These are phyloP conservation scores for Closterium sp. DNA, from an alignment of 139 green algal genomes.

Conservation along the genomic window DNA sequence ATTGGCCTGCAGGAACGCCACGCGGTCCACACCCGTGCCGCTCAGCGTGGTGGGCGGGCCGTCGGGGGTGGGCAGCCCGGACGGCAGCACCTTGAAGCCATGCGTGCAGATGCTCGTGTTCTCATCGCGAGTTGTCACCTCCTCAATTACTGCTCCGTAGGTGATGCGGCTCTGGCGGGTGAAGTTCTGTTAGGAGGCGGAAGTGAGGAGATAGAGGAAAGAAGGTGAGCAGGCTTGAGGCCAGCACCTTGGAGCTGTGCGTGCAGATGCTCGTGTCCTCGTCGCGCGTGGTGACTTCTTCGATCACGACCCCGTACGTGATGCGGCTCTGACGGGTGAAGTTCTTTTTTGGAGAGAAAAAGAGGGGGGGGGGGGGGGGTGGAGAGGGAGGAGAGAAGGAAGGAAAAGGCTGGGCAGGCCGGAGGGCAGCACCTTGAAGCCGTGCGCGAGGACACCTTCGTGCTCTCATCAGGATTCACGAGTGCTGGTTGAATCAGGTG, in stretches of 20 bases:
- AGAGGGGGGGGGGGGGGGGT: too few species aligned
- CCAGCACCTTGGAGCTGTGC: constrained; percentile 12
- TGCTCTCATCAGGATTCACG: constrained; percentile 5
- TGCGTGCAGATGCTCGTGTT: constrained; percentile 53
- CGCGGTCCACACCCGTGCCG: constrained; percentile 71
- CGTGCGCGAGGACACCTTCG: too few species aligned
- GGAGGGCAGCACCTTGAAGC: background rate
- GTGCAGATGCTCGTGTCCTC: constrained; percentile 61
- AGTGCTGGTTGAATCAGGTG: constrained; percentile 68
- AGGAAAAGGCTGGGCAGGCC: background rate
- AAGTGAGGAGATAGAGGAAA: too few species aligned
- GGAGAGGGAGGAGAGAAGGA: background rate
- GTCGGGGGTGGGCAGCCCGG: constrained; percentile 52
- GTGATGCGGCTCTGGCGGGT: constrained; percentile 54
- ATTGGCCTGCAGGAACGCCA: constrained; percentile 64
- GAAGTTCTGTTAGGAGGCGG: background rate
- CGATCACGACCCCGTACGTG: constrained; percentile 54
- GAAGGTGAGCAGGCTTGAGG: too few species aligned
- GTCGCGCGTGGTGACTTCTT: constrained; percentile 72
- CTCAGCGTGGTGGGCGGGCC: constrained; percentile 84
- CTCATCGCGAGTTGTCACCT: constrained; percentile 75
- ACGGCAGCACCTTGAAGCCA: constrained; percentile 33
- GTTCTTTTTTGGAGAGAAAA: background rate
- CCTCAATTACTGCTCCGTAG: constrained; percentile 73
- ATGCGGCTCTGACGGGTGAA: background rate